Evolutionary conservation across 352 stramenopile genomes (phyloP), one percentile per base, ranked within the genome.

Genomic region (Pythium dissotocum): DNA sequence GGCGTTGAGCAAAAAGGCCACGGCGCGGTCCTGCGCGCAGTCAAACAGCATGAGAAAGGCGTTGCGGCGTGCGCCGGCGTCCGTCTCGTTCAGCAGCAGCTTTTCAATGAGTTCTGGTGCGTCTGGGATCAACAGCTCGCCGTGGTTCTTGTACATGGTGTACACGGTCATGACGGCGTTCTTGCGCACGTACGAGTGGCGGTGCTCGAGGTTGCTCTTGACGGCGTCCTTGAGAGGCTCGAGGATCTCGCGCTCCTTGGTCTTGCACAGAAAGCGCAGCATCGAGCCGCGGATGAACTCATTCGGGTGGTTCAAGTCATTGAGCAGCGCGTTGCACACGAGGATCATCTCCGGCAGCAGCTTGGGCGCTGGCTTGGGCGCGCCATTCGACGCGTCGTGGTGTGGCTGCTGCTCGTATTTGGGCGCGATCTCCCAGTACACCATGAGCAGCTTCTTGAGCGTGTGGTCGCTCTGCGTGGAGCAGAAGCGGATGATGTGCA

Each of bases 11-110:
- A 99, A 75, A 78, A 99, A 99, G 58, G 98, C 96, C 72, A 99
- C 98, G 1, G 98, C 98, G 18, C 97, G 69, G 61, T 98, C 93
- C 78, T 99, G 97, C 9, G 96, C 91, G 71, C 98, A 98, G 72
- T 99, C 98, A 85, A 99, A 99, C 21, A 99, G 90, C 96, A 99
- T 99, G 54, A 99, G 78, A 79, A 99, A 99, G 30, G 98, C 98
- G 75, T 99, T 99, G 62, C 97, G 90, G 54, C 97, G 84, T 24
- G 97, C 90, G 58, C 86, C 88, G 6, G 95, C 84, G 82, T 99
- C 98, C 14, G 88, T 98, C 75, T 99, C 98, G 61, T 78, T 91
- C 6, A 90, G 73, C 33, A 99, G 93, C 51, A 99, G 97, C 33
- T 88, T 80, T 26, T 97, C 93, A 52, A 99, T 99, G 49, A 99